Percentiles rank a stretch among this genome's conserved stretches.
phyloP scores from a whole-genome alignment of 1,139 yeast genomes.

The Kluyveromyces sp. region DNA sequence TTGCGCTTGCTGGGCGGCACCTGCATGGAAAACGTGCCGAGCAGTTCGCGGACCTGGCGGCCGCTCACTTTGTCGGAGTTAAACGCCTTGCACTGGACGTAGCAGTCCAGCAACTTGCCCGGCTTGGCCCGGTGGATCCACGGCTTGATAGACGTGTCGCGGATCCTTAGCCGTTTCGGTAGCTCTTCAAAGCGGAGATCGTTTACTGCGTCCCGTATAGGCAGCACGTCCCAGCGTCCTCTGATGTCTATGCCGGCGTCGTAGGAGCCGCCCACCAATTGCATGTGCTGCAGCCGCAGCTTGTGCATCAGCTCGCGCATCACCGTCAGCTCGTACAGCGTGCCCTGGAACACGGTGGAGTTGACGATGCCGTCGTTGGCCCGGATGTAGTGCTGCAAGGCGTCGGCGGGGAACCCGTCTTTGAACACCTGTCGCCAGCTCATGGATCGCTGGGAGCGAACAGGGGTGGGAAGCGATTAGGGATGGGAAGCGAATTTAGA shows the following conservation, averaged over 20 bases:
- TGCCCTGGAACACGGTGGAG: slow-evolving; percentile 58
- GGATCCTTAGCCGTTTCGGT: slow-evolving; percentile 31
- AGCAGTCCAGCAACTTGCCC: slow-evolving; percentile 24
- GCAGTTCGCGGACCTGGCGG: slow-evolving; percentile 47
- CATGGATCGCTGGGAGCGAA: too few species aligned
- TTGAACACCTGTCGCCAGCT: slow-evolving; percentile 5
- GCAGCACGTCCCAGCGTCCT: slow-evolving; percentile 49
- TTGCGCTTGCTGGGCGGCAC: slow-evolving; percentile 31
- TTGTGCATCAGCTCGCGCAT: slow-evolving; percentile 40
- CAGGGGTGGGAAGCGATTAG: neutral
- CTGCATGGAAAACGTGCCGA: slow-evolving; percentile 48
- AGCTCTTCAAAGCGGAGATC: slow-evolving; percentile 28
- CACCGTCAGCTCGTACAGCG: slow-evolving; percentile 57
- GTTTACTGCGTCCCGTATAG: slow-evolving; percentile 24
- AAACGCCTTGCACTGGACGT: slow-evolving; percentile 55
- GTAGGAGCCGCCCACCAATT: slow-evolving; percentile 57
- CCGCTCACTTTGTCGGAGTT: slow-evolving; percentile 44
- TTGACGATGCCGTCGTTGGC: slow-evolving; percentile 18
- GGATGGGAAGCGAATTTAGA: neutral
- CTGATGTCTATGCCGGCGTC: slow-evolving; percentile 69
- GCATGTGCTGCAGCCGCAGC: slow-evolving; percentile 35
- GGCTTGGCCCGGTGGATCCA: slow-evolving; percentile 14
- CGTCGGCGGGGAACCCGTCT: neutral
- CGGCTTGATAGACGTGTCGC: slow-evolving; percentile 30
- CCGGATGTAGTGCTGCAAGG: slow-evolving; percentile 16